Evolutionary conservation across 2,329 filamentous ascomycete genomes (phyloP).

Genomic region (Coniochaeta hoffmannii): DNA sequence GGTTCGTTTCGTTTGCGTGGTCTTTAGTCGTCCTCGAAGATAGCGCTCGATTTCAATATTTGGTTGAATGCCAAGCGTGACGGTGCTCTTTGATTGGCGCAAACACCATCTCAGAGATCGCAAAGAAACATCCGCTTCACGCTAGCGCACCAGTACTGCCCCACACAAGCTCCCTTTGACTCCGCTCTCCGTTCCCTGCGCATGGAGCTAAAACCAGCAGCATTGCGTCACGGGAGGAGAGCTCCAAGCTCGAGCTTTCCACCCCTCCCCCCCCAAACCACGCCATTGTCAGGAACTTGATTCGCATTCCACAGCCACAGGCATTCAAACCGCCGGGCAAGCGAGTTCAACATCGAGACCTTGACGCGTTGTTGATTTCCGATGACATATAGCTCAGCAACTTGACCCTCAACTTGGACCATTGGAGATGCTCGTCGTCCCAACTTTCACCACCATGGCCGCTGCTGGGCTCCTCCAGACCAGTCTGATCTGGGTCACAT

Average conservation of each 20-base stretch:
- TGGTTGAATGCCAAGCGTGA: background rate
- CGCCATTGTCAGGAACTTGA: background rate
- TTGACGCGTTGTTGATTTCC: background rate
- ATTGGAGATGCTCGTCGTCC: background rate
- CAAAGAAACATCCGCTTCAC: background rate
- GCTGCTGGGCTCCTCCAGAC: slow-evolving; percentile 64
- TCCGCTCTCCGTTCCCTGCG: background rate
- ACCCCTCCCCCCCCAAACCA: background rate
- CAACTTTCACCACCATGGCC: slow-evolving; percentile 14
- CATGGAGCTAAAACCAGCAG: slow-evolving; percentile 1
- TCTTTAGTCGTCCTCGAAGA: background rate
- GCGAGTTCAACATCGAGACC: background rate
- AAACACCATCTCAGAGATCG: background rate
- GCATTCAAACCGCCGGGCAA: background rate
- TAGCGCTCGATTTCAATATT: background rate
- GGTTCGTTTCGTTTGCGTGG: background rate
- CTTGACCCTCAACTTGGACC: background rate
- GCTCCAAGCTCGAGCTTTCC: background rate
- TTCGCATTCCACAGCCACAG: background rate
- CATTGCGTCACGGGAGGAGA: slow-evolving; percentile 9
- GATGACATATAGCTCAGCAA: background rate
- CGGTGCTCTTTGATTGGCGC: background rate
- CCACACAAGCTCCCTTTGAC: slow-evolving; percentile 10
- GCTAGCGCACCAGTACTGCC: background rate
- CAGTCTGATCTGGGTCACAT: slow-evolving; percentile 90